Evolutionary conservation across 371 early-diverging fungal genomes (phyloP), one percentile per base, ranked within the genome.

Genomic region (Nematocida homosporus): DNA sequence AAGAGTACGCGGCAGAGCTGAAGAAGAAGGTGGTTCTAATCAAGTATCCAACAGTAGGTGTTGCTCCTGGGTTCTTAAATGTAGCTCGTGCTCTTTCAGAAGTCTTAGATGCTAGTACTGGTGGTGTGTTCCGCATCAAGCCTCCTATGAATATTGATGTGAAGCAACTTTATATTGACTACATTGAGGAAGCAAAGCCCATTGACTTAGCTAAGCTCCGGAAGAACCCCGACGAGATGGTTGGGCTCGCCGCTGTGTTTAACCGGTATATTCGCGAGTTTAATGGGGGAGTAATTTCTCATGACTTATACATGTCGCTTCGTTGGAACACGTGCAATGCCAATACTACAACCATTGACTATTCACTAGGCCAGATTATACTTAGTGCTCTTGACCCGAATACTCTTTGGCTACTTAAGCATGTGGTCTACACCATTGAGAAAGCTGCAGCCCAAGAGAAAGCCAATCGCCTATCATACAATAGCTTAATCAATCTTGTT

Each of bases 401-500:
- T 40, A 27, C 48, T 8, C 10, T 72, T 20, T 72, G 75, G 75
- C 44, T 72, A 6, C 53, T 72, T 16, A 72, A 61, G 60, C 75
- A 72, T 30, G 75, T 51, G 4, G 63, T 61, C 10, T 72, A 72
- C 34, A 61, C 75, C n/a, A 35, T 72, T 8, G 75, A 72, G 32
- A 5, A 52, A 37, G 60, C 29, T 0, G 50, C 47, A 27, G 29
- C 40, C 32, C 32, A 48, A 27, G 48, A 42, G 38, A 38, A 59
- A 41, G 54, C 10, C 34, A 72, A 72, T 40, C n/a, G 37, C 3
- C 32, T 72, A 30, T 72, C 75, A 1, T 72, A 72, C 37, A 77
- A 61, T n/a, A 51, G 34, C 75, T 61, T 72, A 10, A 53, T 72
- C n/a, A 72, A 72, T 55, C 52, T 72, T 20, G 63, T 72, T 35